A percentile compares a stretch with the other conserved stretches of the same genome.
phyloP scores from a whole-genome alignment of 805 yeast species.

The Candida rishiriensis region DNA sequence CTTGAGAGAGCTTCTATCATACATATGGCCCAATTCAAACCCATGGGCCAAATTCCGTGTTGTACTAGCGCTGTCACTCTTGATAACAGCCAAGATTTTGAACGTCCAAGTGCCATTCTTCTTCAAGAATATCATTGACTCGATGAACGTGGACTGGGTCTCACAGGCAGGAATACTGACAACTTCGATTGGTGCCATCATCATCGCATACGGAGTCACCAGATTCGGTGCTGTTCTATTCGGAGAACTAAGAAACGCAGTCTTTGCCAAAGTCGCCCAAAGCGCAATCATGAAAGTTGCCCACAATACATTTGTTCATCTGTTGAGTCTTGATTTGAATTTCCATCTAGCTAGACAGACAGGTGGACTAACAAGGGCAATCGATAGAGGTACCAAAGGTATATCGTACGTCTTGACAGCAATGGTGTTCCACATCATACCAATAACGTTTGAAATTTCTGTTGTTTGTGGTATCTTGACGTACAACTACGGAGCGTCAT shows the following conservation, averaged over 20 bases:
- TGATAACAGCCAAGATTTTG: constrained; percentile 76
- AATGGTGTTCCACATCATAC: constrained; percentile 96
- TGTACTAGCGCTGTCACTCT: constrained; percentile 62
- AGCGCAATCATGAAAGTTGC: constrained; percentile 90
- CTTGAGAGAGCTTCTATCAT: constrained; percentile 57
- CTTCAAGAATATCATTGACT: constrained; percentile 83
- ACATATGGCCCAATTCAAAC: constrained; percentile 79
- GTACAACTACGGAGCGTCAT: constrained; percentile 83
- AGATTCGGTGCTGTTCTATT: constrained; percentile 91
- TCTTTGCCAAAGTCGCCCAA: constrained; percentile 94
- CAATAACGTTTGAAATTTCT: constrained; percentile 85
- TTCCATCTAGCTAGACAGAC: constrained; percentile 92
- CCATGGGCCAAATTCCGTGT: constrained; percentile 69
- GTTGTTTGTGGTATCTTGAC: constrained; percentile 92
- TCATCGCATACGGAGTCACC: constrained; percentile 89
- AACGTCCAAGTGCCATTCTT: constrained; percentile 96
- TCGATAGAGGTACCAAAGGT: constrained; percentile 97
- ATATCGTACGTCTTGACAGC: constrained; percentile 89
- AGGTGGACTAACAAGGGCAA: constrained; percentile 93
- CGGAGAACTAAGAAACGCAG: constrained; percentile 93
- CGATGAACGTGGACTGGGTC: constrained; percentile 88
- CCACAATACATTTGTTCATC: constrained; percentile 76
- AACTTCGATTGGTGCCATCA: constrained; percentile 58
- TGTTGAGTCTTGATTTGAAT: constrained; percentile 77
- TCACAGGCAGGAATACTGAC: constrained; percentile 57